These are phyloP conservation scores for Byssothecium circinans DNA, from an alignment of 2,329 filamentous ascomycete species.

Conservation along the genomic window DNA sequence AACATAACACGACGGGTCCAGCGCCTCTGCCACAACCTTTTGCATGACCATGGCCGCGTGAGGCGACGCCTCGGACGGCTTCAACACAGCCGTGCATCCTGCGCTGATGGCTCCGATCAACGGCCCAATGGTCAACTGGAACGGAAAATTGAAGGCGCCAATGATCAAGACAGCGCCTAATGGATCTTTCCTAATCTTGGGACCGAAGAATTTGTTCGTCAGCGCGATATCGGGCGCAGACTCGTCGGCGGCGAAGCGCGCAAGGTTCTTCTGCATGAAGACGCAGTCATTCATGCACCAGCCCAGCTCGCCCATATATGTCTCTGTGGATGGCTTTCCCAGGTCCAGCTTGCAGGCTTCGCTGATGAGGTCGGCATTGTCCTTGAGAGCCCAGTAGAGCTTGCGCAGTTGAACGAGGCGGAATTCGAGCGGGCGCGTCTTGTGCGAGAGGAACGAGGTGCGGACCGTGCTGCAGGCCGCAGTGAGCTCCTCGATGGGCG, in stretches of 20 bases:
- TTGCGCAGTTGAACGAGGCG: constrained; percentile 84
- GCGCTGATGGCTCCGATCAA: constrained; percentile 88
- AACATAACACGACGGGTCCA: constrained; percentile 76
- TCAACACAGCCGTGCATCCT: constrained; percentile 85
- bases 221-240: constrained; percentile 69
- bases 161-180: constrained; percentile 82
- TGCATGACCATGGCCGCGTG: constrained; percentile 76
- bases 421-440: constrained; percentile 81
- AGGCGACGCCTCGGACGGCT: constrained; percentile 84
- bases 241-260: constrained; percentile 83
- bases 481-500: constrained; percentile 39
- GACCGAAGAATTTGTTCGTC: constrained; percentile 68
- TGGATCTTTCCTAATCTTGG: constrained; percentile 83
- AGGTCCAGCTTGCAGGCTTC: constrained; percentile 79
- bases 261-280: constrained; percentile 74
- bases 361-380: constrained; percentile 71
- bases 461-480: constrained; percentile 56
- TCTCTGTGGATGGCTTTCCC: constrained; percentile 75
- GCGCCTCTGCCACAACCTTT: constrained; percentile 72
- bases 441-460: constrained; percentile 73
- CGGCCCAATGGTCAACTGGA: constrained; percentile 77
- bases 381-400: constrained; percentile 89
- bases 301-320: constrained; percentile 71
- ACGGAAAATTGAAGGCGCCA: constrained; percentile 89
- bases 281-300: constrained; percentile 82